A percentile compares a stretch with the other conserved stretches of the same genome.
phyloP scores from a whole-genome alignment of 768 basidiomycete species.

The Lentinula sp. region DNA sequence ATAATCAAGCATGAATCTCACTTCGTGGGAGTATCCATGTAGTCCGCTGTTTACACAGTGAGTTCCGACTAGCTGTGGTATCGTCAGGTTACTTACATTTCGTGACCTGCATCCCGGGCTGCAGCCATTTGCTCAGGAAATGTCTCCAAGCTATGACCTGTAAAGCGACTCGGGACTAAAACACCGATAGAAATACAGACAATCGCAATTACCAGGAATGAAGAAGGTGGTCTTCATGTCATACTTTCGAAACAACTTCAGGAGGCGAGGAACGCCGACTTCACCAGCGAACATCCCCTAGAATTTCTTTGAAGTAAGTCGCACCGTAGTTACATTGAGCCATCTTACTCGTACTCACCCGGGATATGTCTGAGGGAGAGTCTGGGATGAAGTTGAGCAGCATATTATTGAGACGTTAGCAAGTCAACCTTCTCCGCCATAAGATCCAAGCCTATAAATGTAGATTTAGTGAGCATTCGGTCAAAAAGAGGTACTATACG shows the following conservation, averaged over 20 bases:
- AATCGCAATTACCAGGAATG: slow-evolving; percentile 46
- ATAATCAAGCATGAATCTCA: slow-evolving; percentile 9
- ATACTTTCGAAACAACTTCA: slow-evolving; percentile 70
- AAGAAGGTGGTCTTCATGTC: slow-evolving; percentile 69
- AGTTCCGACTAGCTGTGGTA: background rate
- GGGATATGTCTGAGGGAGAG: slow-evolving; percentile 62
- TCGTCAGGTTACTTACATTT: slow-evolving; percentile 37
- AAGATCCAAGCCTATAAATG: slow-evolving; percentile 56
- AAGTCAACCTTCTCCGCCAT: slow-evolving; percentile 49
- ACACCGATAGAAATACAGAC: background rate
- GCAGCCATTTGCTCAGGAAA: slow-evolving; percentile 67
- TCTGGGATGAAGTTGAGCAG: slow-evolving; percentile 22
- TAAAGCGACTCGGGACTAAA: background rate
- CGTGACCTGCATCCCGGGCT: slow-evolving; percentile 68
- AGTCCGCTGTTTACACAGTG: slow-evolving; percentile 37
- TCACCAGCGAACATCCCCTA: slow-evolving; percentile 72
- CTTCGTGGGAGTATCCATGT: slow-evolving; percentile 71
- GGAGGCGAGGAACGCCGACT: slow-evolving; percentile 60
- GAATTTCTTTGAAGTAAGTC: background rate
- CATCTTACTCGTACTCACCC: slow-evolving; percentile 26
- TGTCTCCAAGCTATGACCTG: slow-evolving; percentile 69
- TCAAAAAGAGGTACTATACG: background rate
- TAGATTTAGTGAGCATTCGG: background rate
- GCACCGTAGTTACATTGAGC: slow-evolving; percentile 6
- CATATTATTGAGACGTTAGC: too few species aligned